These are phyloP conservation scores for Hypoxylon sp. DNA, from an alignment of 2,329 filamentous ascomycete genomes.

Conservation along the genomic window DNA sequence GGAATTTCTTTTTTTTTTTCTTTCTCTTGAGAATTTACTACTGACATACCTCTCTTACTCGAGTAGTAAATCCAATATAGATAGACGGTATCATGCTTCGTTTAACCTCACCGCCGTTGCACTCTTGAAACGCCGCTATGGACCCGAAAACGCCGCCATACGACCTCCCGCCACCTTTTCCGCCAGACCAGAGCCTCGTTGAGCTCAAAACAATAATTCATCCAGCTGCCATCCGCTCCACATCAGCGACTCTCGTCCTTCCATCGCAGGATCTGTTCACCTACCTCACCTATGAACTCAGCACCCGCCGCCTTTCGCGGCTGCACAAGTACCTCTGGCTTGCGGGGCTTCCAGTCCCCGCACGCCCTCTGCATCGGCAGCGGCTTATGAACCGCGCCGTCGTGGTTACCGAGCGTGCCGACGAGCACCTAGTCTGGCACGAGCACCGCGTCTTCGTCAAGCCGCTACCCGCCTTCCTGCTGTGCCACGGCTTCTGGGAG, in stretches of 20 bases:
- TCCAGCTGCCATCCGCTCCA: constrained; percentile 20
- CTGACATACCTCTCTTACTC: neutral
- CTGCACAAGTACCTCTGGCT: constrained; percentile 44
- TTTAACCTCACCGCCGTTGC: neutral
- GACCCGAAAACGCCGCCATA: neutral
- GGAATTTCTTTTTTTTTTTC: neutral
- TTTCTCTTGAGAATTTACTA: neutral
- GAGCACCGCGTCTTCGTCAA: constrained; percentile 47
- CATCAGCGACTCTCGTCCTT: constrained; percentile 5
- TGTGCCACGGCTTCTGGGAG: constrained; percentile 48
- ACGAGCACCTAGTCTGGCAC: constrained; percentile 53
- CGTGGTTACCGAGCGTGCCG: constrained; percentile 50
- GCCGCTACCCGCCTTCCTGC: constrained; percentile 51
- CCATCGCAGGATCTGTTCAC: constrained; percentile 10
- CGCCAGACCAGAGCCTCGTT: constrained; percentile 20
- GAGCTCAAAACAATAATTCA: constrained; percentile 9
- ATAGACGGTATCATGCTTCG: neutral
- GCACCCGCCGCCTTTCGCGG: constrained; percentile 37
- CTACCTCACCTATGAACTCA: constrained; percentile 36
- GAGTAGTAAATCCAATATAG: neutral
- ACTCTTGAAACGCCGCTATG: constrained; percentile 8
- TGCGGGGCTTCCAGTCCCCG: constrained; percentile 43
- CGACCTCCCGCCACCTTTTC: constrained; percentile 14
- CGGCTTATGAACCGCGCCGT: constrained; percentile 49
- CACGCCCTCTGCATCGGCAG: constrained; percentile 50